phyloP scores from a whole-genome alignment of 2,329 filamentous ascomycete genomes.

The Microsporum canis region DNA sequence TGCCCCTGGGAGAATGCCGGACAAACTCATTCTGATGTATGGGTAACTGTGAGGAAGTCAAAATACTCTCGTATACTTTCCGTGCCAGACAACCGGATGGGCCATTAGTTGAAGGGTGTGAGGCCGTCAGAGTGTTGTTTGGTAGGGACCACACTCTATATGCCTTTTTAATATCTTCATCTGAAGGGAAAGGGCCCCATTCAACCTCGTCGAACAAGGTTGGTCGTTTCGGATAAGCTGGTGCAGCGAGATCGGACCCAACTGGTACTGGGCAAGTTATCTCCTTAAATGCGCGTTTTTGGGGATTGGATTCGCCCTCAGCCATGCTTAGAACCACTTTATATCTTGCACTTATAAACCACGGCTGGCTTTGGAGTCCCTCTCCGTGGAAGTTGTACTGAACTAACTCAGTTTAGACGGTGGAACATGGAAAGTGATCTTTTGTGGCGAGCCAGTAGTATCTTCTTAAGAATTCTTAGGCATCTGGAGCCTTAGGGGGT shows the following conservation, averaged over 20 bases:
- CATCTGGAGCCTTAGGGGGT: neutral
- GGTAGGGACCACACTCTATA: conserved; percentile 22
- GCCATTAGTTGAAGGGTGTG: neutral
- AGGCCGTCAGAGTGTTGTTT: conserved; percentile 16
- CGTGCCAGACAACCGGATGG: conserved; percentile 16
- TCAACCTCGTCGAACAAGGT: conserved; percentile 20
- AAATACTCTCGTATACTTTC: conserved; percentile 26
- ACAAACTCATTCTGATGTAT: conserved; percentile 5
- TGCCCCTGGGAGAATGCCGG: neutral
- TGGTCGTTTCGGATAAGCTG: conserved; percentile 19
- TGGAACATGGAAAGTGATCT: neutral
- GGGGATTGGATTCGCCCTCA: neutral
- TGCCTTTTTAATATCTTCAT: conserved; percentile 19
- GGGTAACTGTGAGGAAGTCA: conserved; percentile 17
- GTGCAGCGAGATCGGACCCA: conserved; percentile 4
- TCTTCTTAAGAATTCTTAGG: neutral
- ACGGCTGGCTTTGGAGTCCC: neutral
- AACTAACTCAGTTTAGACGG: neutral
- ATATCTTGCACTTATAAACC: neutral
- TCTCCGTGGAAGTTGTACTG: neutral
- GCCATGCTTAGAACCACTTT: neutral
- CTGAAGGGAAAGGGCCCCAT: conserved; percentile 19
- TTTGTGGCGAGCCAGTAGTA: neutral
- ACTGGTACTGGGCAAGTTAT: neutral
- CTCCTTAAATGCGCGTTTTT: neutral